Evolutionary conservation across 2,329 filamentous ascomycete genomes (phyloP), one percentile per base, ranked within the genome.

Genomic region (Podosphaera leucotricha): DNA sequence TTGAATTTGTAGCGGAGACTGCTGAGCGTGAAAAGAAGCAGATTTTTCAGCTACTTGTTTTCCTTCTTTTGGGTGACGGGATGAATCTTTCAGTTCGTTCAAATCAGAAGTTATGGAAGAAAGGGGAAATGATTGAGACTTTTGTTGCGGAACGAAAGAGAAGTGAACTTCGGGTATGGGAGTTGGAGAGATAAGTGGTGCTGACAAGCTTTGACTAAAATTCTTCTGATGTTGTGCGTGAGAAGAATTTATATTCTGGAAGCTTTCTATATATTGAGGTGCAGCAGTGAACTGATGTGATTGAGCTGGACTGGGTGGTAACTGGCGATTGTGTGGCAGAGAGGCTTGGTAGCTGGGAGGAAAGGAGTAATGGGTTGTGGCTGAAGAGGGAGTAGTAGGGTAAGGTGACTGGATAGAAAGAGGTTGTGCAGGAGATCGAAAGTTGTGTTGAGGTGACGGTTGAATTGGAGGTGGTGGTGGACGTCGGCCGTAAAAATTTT

Each of bases 101-200:
- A 75, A 71, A 15, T 71, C 67, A 35, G 72, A 75, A 6, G 70
- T 74, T n/a, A 72, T 72, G 30, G 73, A 77, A 10, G 70, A 62
- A 21, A 72, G 75, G 45, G 75, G 69, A 5, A 66, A 61, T 19
- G 72, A 77, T 45, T 68, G 68, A 37, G 72, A 72, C 52, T 71
- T 58, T 49, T 63, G 61, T 45, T 64, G 62, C 40, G 61, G 55
- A 38, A 63, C 52, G 46, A 55, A 57, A 46, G 57, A 51, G 51
- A 57, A 51, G 22, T 56, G 35, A 48, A 54, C 46, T 44, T 55
- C 49, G 46, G 55, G 49, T 50, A 59, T 48, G 44, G 57, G 49
- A 54, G 57, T 49, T 50, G 59, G 51, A 45, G 58, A 51, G 43
- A 57, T 54, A 44, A 60, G 54, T 41, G 58, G 56, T 43, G 51